A percentile compares a stretch with the other conserved stretches of the same genome.
Evolutionary conservation across 768 basidiomycete species (phyloP).

Genomic region (Tremella mesenterica): DNA sequence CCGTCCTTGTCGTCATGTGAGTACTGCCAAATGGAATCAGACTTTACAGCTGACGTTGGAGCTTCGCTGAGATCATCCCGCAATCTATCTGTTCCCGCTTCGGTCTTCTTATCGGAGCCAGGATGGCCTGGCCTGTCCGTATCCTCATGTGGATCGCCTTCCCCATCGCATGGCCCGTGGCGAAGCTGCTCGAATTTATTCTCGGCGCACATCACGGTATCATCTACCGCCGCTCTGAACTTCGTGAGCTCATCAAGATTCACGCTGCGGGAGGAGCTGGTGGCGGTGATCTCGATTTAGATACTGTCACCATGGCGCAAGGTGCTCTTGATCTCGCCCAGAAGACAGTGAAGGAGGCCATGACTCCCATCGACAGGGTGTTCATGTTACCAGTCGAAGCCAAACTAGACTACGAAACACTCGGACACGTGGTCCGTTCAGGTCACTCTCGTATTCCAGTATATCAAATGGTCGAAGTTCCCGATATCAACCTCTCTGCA

Average conservation of each 20-base stretch:
- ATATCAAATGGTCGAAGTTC: conserved; percentile 55
- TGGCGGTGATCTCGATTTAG: conserved; percentile 75
- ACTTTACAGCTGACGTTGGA: conserved; percentile 36
- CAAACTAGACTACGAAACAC: conserved; percentile 67
- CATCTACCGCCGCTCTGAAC: conserved; percentile 71
- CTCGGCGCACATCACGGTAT: conserved; percentile 82
- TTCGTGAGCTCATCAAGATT: conserved; percentile 85
- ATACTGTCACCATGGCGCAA: conserved; percentile 83
- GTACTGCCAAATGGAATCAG: conserved; percentile 39
- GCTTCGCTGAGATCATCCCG: conserved; percentile 85
- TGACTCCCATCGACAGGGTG: conserved; percentile 40
- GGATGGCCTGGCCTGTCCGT: conserved; percentile 66
- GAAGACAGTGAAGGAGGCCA: conserved; percentile 48
- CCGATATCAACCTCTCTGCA: conserved; percentile 43
- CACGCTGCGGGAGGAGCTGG: conserved; percentile 60
- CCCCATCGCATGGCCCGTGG: conserved; percentile 69
- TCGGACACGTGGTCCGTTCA: conserved; percentile 65
- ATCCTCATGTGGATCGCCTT: conserved; percentile 64
- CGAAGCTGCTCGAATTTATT: conserved; percentile 66
- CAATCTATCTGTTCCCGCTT: conserved; percentile 87
- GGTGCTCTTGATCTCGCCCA: conserved; percentile 78
- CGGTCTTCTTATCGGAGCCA: conserved; percentile 78
- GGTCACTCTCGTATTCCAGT: conserved; percentile 83
- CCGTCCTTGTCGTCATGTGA: conserved; percentile 78
- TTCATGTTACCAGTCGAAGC: conserved; percentile 75